A percentile compares a stretch with the other conserved stretches of the same genome.
Evolutionary conservation across 176 grass and related monocot species (phyloP).

Genomic region (Oryza glaberrima): DNA sequence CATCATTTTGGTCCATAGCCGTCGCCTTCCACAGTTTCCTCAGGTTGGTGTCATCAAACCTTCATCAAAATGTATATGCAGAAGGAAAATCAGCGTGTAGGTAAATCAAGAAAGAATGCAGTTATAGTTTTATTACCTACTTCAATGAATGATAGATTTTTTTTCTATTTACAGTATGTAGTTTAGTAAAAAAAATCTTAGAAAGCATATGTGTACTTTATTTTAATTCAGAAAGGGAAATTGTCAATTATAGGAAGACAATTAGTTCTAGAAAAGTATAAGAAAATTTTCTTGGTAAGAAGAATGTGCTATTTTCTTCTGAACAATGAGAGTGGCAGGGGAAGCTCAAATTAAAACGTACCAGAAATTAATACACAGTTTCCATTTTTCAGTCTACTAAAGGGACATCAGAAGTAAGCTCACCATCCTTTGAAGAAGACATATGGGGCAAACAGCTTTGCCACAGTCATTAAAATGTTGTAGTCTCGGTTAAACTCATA

Average conservation of each 20-base stretch:
- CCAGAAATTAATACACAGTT: neutral
- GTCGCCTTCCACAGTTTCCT: slow-evolving; percentile 4
- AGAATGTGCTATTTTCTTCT: too few species aligned
- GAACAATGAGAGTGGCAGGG: too few species aligned
- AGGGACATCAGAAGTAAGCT: neutral
- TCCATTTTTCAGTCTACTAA: neutral
- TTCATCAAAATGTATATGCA: neutral
- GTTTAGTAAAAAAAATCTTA: too few species aligned
- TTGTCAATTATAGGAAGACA: too few species aligned
- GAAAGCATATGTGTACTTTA: too few species aligned
- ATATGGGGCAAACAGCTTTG: slow-evolving; percentile 30
- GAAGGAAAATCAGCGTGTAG: neutral
- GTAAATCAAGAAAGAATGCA: too few species aligned
- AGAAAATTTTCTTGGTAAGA: too few species aligned
- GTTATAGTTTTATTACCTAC: neutral
- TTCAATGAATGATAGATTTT: too few species aligned
- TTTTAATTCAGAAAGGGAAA: too few species aligned
- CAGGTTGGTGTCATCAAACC: slow-evolving; percentile 33
- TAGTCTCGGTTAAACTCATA: neutral
- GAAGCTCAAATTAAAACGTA: too few species aligned
- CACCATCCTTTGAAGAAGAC: slow-evolving; percentile 42
- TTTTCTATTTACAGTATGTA: too few species aligned
- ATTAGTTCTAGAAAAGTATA: too few species aligned
- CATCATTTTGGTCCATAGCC: neutral
- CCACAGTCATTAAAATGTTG: neutral